Evolutionary conservation across 768 basidiomycete genomes (phyloP).

Genomic region (Chalciporus chontae): DNA sequence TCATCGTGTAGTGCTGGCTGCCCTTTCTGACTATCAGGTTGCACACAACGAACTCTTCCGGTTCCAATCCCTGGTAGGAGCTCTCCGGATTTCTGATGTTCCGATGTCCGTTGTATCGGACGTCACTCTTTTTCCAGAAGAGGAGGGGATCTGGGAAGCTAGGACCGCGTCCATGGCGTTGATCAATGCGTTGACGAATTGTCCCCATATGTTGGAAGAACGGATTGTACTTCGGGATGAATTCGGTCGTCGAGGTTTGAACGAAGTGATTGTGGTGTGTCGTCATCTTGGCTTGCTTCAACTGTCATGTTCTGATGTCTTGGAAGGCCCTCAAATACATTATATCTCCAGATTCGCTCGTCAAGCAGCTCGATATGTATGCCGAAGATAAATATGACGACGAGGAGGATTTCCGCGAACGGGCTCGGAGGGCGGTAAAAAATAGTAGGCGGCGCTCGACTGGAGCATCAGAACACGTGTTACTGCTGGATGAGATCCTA

Average conservation of each 20-base stretch:
- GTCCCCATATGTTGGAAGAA: conserved; percentile 74
- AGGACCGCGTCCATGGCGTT: conserved; percentile 72
- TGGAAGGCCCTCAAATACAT: conserved; percentile 68
- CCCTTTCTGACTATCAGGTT: conserved; percentile 76
- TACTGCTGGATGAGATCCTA: conserved; percentile 58
- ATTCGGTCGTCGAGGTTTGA: conserved; percentile 74
- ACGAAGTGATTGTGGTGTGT: conserved; percentile 81
- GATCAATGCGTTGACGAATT: conserved; percentile 75
- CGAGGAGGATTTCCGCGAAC: conserved; percentile 77
- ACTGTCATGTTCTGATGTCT: not conserved
- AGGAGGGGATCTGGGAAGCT: conserved; percentile 79
- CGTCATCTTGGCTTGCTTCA: not conserved
- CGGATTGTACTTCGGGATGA: conserved; percentile 80
- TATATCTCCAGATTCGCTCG: conserved; percentile 70
- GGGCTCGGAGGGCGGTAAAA: conserved; percentile 40
- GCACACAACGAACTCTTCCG: conserved; percentile 71
- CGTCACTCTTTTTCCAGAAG: conserved; percentile 43
- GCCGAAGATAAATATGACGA: conserved; percentile 89
- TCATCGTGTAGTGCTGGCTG: conserved; percentile 68
- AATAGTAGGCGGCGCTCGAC: conserved; percentile 18
- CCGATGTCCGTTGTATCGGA: conserved; percentile 32
- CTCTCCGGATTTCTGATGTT: conserved; percentile 53
- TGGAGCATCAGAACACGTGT: conserved; percentile 46
- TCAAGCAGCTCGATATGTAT: conserved; percentile 80
- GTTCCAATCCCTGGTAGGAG: conserved; percentile 70